A percentile compares a stretch with the other conserved stretches of the same genome.
Conservation (phyloP, 2,329 filamentous ascomycete genomes). For the Botryotinia calthae region DNA sequence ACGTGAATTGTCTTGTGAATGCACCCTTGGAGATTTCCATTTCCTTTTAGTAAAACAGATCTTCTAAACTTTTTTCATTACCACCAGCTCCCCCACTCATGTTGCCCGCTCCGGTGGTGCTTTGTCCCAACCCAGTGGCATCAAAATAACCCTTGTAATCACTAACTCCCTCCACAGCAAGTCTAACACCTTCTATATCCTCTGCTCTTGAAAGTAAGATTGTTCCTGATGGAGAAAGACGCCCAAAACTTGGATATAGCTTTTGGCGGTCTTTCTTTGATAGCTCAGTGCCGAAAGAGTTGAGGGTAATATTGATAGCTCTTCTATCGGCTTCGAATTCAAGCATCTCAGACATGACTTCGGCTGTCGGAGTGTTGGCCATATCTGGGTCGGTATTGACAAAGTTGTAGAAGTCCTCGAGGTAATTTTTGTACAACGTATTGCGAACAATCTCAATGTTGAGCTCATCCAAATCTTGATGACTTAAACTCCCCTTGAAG, state of each 20-base stretch:
- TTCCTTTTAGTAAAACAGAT: slow-evolving; percentile 98
- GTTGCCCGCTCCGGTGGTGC: slow-evolving; percentile 72
- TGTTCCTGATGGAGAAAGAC: slow-evolving; percentile 89
- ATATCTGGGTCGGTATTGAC: slow-evolving; percentile 88
- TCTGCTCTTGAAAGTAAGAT: slow-evolving; percentile 93
- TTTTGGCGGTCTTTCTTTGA: slow-evolving; percentile 93
- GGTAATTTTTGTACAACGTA: slow-evolving; percentile 98
- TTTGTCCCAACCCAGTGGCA: slow-evolving; percentile 75
- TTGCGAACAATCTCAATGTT: slow-evolving; percentile 99
- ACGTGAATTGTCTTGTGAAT: slow-evolving; percentile 95
- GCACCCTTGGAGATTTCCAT: slow-evolving; percentile 97
- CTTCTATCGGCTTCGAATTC: slow-evolving; percentile 96
- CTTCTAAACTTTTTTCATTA: slow-evolving; percentile 88
- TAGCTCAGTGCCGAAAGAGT: slow-evolving; percentile 96
- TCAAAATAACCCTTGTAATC: slow-evolving; percentile 98
- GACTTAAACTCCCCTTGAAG: slow-evolving; percentile 94
- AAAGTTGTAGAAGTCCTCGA: slow-evolving; percentile 95
- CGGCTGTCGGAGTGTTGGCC: slow-evolving; percentile 80
- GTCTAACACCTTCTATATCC: slow-evolving; percentile 86
- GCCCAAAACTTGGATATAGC: slow-evolving; percentile 89
- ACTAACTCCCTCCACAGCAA: slow-evolving; percentile 87
- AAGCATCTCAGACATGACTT: slow-evolving; percentile 93
- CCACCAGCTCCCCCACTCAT: slow-evolving; percentile 76
- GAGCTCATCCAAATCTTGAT: slow-evolving; percentile 95
- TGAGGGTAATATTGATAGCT: slow-evolving; percentile 98